Evolutionary conservation across 345 rosid species (phyloP), one percentile per base, ranked within the genome.

Genomic region (Balakata baccata): DNA sequence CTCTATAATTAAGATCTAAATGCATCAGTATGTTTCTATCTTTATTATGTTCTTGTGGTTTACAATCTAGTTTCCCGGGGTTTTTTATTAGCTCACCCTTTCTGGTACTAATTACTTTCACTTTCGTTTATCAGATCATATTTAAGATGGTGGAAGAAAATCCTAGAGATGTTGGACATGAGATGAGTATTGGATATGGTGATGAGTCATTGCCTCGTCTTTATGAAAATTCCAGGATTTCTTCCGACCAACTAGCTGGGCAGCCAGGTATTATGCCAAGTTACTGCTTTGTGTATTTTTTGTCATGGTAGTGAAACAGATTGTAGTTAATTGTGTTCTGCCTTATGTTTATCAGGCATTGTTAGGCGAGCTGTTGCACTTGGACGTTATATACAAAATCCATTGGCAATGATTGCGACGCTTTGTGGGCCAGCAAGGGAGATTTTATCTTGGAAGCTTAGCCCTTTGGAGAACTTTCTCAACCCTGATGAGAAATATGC

Each of bases 81-180:
- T 25, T 7, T 51, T 62, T 11, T 25, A 39, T n/a, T 77, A 7
- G 53, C 43, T 58, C 17, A 65, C 52, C n/a, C 43, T 64, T 23
- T 72, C 45, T 58, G 41, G 22, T 76, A 64, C 68, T 80, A 67
- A 69, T 74, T 73, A 49, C 37, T 73, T 45, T 66, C 57, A 34
- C 51, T 59, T 60, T n/a, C 65, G 50, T 78, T 72, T 71, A 63
- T 64, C 89, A 95, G 98, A 90, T 95, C 73, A 95, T 95, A 73
- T 95, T 91, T 81, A 90, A 90, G 84, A 93, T 93, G 91, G 96
- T 95, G 79, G 99, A 95, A 83, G 99, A 95, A 79, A 89, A 91
- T 70, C 98, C 99, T 58, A 85, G 98, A 81, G 98, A 93, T 87
- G 96, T 95, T 62, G 99, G 98, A 71, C 94, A 93, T 78, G 98